These are phyloP conservation scores for Epichloe scottii DNA, from an alignment of 2,329 filamentous ascomycete genomes.

Conservation along the genomic window DNA sequence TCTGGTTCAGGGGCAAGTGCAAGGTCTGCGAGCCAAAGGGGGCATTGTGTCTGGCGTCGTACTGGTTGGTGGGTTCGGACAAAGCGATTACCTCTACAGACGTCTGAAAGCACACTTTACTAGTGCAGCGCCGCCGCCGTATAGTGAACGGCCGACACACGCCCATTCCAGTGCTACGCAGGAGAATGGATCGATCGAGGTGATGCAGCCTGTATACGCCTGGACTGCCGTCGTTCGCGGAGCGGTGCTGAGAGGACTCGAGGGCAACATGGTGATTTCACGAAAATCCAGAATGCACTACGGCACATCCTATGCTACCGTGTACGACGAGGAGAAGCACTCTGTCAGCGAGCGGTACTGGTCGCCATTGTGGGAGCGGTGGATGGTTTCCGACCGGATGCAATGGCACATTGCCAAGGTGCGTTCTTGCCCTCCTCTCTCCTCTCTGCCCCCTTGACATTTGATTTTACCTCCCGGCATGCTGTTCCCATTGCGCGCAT, in stretches of 20 bases:
- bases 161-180: constrained; percentile 34
- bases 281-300: constrained; percentile 65
- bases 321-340: constrained; percentile 66
- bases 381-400: constrained; percentile 77
- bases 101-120: constrained; percentile 58
- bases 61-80: constrained; percentile 69
- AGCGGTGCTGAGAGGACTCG: constrained; percentile 60
- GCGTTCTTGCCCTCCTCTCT: constrained; percentile 13
- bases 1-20: constrained; percentile 55
- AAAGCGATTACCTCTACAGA: constrained; percentile 64
- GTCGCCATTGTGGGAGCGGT: constrained; percentile 67
- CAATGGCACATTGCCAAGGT: constrained; percentile 77
- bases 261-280: constrained; percentile 69
- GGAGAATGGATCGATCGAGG: constrained; percentile 51
- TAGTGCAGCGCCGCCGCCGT: constrained; percentile 43
- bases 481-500: no score
- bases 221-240: constrained; percentile 74
- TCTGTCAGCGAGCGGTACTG: constrained; percentile 63
- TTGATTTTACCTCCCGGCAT: not conserved
- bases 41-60: constrained; percentile 62
- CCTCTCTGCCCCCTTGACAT: not conserved
- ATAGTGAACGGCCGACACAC: constrained; percentile 61
- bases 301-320: constrained; percentile 69
- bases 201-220: constrained; percentile 71
- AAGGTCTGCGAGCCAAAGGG: constrained; percentile 46